Percentiles rank a stretch among this genome's conserved stretches.
These are phyloP conservation scores for Suillus brevipes DNA, from an alignment of 768 basidiomycete genomes.

Conservation along the genomic window DNA sequence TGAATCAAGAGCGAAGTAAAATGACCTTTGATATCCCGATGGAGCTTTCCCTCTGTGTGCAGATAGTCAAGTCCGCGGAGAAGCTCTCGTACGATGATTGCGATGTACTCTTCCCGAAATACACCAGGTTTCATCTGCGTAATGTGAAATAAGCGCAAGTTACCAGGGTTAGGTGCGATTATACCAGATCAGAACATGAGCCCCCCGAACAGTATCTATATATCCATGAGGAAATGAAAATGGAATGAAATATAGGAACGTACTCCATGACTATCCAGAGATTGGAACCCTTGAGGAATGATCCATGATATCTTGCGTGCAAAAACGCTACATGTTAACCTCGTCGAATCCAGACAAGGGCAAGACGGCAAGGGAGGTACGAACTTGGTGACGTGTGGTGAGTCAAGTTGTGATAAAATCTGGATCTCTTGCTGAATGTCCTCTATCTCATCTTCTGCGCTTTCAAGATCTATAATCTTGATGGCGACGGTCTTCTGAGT, in stretches of 20 bases:
- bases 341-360: constrained; percentile 30
- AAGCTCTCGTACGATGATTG: constrained; percentile 92
- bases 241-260: constrained; percentile 27
- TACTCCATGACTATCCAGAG: constrained; percentile 99
- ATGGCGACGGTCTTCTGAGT: constrained; percentile 98
- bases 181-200: constrained; percentile 93
- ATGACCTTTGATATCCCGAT: constrained; percentile 98
- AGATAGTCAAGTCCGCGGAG: constrained; percentile 93
- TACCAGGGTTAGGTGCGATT: constrained; percentile 25
- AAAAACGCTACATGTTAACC: constrained; percentile 31
- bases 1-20: neutral
- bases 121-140: constrained; percentile 96
- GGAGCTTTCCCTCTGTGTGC: constrained; percentile 93
- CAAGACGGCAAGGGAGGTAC: constrained; percentile 34
- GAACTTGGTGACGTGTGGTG: constrained; percentile 93
- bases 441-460: constrained; percentile 99
- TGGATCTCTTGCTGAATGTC: constrained; percentile 99
- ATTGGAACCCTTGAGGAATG: constrained; percentile 91
- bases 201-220: constrained; percentile 94
- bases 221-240: constrained; percentile 12
- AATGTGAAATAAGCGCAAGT: constrained; percentile 11
- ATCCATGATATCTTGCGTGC: constrained; percentile 83
- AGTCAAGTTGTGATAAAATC: constrained; percentile 95
- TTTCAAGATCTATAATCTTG: constrained; percentile 99
- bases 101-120: constrained; percentile 98